These are phyloP conservation scores for Aspergillus japonicus DNA, from an alignment of 2,329 filamentous ascomycete species.

Conservation along the genomic window DNA sequence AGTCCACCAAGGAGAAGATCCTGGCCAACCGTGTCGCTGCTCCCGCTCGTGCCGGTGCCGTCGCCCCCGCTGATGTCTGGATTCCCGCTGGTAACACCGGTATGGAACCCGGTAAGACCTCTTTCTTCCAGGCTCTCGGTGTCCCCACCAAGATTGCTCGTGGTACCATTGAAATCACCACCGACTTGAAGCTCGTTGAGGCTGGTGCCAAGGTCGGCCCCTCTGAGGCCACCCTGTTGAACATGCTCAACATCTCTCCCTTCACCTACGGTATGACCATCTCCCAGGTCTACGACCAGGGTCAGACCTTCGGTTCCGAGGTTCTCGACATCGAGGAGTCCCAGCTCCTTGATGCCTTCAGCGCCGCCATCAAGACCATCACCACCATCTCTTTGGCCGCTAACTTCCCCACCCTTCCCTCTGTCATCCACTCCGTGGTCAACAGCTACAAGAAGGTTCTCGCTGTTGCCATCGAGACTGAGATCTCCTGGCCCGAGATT, in stretches of 20 bases:
- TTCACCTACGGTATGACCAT: slow-evolving; percentile 99
- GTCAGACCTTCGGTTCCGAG: slow-evolving; percentile 80
- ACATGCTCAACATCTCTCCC: slow-evolving; percentile 99
- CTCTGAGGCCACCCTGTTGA: slow-evolving; percentile 97
- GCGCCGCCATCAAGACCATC: slow-evolving; percentile 79
- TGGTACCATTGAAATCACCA: slow-evolving; percentile 99
- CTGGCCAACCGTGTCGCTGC: slow-evolving; percentile 96
- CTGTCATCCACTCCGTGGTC: slow-evolving; percentile 92
- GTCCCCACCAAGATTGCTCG: slow-evolving; percentile 99
- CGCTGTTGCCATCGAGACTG: slow-evolving; percentile 83
- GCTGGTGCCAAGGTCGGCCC: slow-evolving; percentile 90
- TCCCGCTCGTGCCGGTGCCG: slow-evolving; percentile 93
- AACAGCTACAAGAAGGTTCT: slow-evolving; percentile 97
- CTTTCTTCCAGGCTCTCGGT: slow-evolving; percentile 99
- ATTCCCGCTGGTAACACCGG: slow-evolving; percentile 98
- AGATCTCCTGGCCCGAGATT: slow-evolving; percentile 92
- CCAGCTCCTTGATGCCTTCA: slow-evolving; percentile 84
- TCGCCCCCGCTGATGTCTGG: slow-evolving; percentile 91
- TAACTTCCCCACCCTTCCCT: slow-evolving; percentile 94
- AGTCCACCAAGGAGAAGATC: slow-evolving; percentile 89
- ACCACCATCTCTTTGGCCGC: slow-evolving; percentile 85
- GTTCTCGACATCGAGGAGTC: slow-evolving; percentile 94
- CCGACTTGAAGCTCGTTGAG: slow-evolving; percentile 97
- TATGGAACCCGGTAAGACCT: slow-evolving; percentile 99
- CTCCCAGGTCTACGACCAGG: slow-evolving; percentile 93